Base-by-base conservation (phyloP, 768 basidiomycete genomes). In the Crassisporium funariophilum region DNA sequence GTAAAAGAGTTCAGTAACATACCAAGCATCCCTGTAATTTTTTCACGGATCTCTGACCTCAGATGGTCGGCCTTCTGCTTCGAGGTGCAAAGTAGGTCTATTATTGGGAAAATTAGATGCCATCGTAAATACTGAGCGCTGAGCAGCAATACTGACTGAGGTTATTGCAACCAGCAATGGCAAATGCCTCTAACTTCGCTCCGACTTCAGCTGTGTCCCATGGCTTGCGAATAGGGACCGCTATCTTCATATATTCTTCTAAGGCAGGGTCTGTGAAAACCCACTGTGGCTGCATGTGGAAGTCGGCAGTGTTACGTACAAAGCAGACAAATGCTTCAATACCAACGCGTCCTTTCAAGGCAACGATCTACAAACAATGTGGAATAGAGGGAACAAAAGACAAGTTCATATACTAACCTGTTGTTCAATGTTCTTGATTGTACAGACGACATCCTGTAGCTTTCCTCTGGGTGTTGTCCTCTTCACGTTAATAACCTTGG, bases 311-410 rank as follows among this genome's bases (percentile, higher is more conserved):
- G 35, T 49, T 56, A 3, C 46, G 44, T 2, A 63, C 56, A 16
- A 63, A 42, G 35, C 60, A 59, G 31, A 63, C 59, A 24, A 63
- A 59, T 3, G 49, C 62, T 31, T 63, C 56, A 6, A 59, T 39
- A 2, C 62, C 54, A 12, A 59, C 50, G 15, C 50, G 56, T 2
- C 23, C 22, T 0, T 46, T 52, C 0, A 61, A 37, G 1, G 31
- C 44, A 7, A 22, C n/a, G 16, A 59, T 9, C 48, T 54, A 47
- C 20, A n/a, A 10, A 3, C 6, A 41, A 12, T 10, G 35, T 5
- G 16, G 40, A 35, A 27, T 22, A 12, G 17, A 1, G 13, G 11
- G 4, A 6, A 16, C 8, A 17, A 11, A 10, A 36, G 21, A 21
- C 6, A n/a, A n/a, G n/a, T n/a, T 31, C 13, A 20, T 15, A 15